These are phyloP conservation scores for Aphanomyces astaci DNA, from an alignment of 352 stramenopile species.

Conservation along the genomic window DNA sequence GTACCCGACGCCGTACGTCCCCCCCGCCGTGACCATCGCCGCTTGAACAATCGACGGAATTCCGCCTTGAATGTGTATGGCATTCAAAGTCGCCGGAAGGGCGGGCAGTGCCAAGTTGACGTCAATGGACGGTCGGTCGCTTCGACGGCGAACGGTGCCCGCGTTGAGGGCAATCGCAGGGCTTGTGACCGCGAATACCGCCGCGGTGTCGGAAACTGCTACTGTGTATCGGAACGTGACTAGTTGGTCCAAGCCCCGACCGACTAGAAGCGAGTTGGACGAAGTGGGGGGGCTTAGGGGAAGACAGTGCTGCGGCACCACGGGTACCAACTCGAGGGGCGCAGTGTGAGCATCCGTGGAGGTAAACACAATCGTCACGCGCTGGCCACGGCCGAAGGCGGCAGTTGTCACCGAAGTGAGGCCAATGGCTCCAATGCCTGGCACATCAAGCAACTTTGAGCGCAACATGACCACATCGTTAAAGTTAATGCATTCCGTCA, in stretches of 20 bases:
- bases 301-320: constrained; percentile 47
- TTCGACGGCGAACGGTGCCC: constrained; percentile 30
- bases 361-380: constrained; percentile 54
- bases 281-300: constrained; percentile 35
- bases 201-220: constrained; percentile 27
- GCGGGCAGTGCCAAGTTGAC: constrained; percentile 32
- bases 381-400: constrained; percentile 45
- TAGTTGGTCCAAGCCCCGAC: constrained; percentile 32
- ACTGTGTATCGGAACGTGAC: constrained; percentile 60
- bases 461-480: constrained; percentile 42
- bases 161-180: constrained; percentile 29
- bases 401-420: constrained; percentile 40
- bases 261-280: constrained; percentile 32
- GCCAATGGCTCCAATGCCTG: constrained; percentile 38
- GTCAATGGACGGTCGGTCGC: constrained; percentile 29
- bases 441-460: constrained; percentile 37
- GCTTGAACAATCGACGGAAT: constrained; percentile 40
- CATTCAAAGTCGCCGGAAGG: constrained; percentile 27
- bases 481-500: constrained; percentile 47
- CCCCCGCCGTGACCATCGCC: constrained; percentile 35
- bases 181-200: constrained; percentile 30
- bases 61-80: constrained; percentile 43
- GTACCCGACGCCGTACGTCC: constrained; percentile 56
- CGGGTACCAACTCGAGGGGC: constrained; percentile 33
- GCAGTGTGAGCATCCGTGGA: constrained; percentile 36